Evolutionary conservation across 345 rosid species (phyloP).

Genomic region (Populus alba): DNA sequence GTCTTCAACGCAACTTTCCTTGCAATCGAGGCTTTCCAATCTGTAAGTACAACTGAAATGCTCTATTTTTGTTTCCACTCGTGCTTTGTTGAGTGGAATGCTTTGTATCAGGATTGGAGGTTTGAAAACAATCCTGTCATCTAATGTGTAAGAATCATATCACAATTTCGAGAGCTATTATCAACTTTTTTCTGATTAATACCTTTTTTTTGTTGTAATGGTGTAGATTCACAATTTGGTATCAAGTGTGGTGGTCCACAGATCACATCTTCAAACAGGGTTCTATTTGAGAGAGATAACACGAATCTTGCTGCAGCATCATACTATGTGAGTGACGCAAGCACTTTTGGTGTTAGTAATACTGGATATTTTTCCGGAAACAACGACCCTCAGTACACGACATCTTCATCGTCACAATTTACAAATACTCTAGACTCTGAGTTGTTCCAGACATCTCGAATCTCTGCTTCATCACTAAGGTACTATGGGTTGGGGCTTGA

Average conservation of each 20-base stretch:
- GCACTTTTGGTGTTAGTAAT: constrained; percentile 50
- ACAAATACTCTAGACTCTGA: constrained; percentile 36
- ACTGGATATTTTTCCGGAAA: constrained; percentile 37
- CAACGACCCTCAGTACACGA: constrained; percentile 31
- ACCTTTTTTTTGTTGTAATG: not conserved
- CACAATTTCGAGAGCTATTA: too few relatives aligned
- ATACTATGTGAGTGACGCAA: constrained; percentile 37
- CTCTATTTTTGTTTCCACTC: too few relatives aligned
- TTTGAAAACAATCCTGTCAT: too few relatives aligned
- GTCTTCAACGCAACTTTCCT: constrained; percentile 64
- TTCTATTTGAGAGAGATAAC: constrained; percentile 47
- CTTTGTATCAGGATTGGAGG: too few relatives aligned
- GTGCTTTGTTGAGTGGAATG: too few relatives aligned
- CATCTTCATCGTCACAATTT: constrained; percentile 29
- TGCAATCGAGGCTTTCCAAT: constrained; percentile 54
- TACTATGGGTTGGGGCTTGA: constrained; percentile 79
- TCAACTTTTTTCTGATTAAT: not conserved
- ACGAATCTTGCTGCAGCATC: constrained; percentile 57
- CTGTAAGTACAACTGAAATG: constrained; percentile 41
- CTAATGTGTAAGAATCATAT: too few relatives aligned
- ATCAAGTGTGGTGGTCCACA: constrained; percentile 68
- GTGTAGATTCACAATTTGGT: constrained; percentile 50
- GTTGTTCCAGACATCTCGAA: constrained; percentile 54
- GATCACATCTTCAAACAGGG: constrained; percentile 33
- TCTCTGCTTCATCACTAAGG: constrained; percentile 69